Conservation (phyloP, 75 land plant genomes). For the Sequoiadendron giganteum region DNA sequence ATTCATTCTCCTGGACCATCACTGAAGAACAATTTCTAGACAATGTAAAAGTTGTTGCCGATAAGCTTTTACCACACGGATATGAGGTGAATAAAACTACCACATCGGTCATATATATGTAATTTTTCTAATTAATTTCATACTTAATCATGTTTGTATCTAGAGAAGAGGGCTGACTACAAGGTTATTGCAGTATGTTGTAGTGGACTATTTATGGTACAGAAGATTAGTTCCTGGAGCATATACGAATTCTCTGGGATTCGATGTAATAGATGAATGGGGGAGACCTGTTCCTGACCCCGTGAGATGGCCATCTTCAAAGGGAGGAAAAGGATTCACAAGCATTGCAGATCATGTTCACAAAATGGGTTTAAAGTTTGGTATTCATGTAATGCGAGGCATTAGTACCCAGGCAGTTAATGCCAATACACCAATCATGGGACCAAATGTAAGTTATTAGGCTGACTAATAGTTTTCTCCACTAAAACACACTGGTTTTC, state of each 20-base stretch:
- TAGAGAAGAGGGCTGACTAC: neutral
- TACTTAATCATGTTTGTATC: neutral
- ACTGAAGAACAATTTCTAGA: conserved; percentile 45
- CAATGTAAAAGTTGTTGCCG: conserved; percentile 40
- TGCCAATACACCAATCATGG: conserved; percentile 41
- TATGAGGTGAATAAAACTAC: conserved; percentile 31
- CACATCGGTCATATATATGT: neutral
- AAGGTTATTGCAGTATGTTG: conserved; percentile 45
- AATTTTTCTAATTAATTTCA: neutral
- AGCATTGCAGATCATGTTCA: conserved; percentile 39
- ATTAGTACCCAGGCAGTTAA: conserved; percentile 47
- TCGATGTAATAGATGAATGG: conserved; percentile 48
- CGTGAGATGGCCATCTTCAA: conserved; percentile 47
- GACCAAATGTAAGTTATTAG: conserved; percentile 25
- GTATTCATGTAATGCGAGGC: conserved; percentile 61
- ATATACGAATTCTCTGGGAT: conserved; percentile 31
- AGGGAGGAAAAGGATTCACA: conserved; percentile 33
- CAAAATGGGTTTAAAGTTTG: conserved; percentile 55
- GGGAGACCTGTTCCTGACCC: conserved; percentile 53
- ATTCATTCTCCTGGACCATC: conserved; percentile 54
- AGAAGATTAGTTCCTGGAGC: conserved; percentile 30
- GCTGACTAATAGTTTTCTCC: neutral
- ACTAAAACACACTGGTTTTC: neutral
- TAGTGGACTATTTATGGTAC: conserved; percentile 58
- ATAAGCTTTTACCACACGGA: conserved; percentile 34